Percentiles rank a stretch among this genome's conserved stretches.
phyloP scores from a whole-genome alignment of 2,329 filamentous ascomycete species.

The Fusarium duplospermum region DNA sequence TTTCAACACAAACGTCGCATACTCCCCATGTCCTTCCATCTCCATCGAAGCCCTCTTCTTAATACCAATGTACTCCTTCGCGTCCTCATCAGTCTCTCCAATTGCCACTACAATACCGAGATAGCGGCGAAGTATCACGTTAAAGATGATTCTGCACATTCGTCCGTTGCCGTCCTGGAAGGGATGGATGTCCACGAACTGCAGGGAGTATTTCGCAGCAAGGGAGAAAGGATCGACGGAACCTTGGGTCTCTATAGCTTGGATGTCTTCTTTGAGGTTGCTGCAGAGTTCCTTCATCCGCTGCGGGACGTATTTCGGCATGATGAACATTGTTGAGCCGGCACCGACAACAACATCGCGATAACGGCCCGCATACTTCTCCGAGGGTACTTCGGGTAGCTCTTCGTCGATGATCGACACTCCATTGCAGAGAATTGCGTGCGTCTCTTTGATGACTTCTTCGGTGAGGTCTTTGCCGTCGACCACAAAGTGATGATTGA shows the following conservation, averaged over 20 bases:
- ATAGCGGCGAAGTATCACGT: slow-evolving; percentile 49
- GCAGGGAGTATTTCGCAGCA: slow-evolving; percentile 42
- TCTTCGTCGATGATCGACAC: slow-evolving; percentile 12
- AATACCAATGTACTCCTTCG: slow-evolving; percentile 38
- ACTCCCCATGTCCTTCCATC: slow-evolving; percentile 45
- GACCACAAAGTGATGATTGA: slow-evolving; percentile 22
- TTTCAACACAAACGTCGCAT: slow-evolving; percentile 41
- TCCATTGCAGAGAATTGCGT: slow-evolving; percentile 26
- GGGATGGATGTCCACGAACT: slow-evolving; percentile 53
- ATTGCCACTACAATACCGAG: slow-evolving; percentile 36
- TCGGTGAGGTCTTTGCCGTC: slow-evolving; percentile 21
- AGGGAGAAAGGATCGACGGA: slow-evolving; percentile 46
- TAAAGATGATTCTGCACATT: slow-evolving; percentile 52
- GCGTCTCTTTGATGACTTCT: slow-evolving; percentile 33
- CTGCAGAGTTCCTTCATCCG: slow-evolving; percentile 45
- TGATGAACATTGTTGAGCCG: slow-evolving; percentile 43
- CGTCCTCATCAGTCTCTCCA: slow-evolving; percentile 35
- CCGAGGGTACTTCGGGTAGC: background rate
- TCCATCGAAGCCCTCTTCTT: slow-evolving; percentile 36
- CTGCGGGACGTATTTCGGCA: slow-evolving; percentile 38
- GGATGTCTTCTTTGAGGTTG: slow-evolving; percentile 31
- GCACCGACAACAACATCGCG: slow-evolving; percentile 39
- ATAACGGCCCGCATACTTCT: slow-evolving; percentile 44
- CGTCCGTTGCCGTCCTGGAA: slow-evolving; percentile 55
- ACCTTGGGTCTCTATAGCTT: background rate